phyloP scores from a whole-genome alignment of 352 stramenopile genomes.

The Phytophthora ramorum region DNA sequence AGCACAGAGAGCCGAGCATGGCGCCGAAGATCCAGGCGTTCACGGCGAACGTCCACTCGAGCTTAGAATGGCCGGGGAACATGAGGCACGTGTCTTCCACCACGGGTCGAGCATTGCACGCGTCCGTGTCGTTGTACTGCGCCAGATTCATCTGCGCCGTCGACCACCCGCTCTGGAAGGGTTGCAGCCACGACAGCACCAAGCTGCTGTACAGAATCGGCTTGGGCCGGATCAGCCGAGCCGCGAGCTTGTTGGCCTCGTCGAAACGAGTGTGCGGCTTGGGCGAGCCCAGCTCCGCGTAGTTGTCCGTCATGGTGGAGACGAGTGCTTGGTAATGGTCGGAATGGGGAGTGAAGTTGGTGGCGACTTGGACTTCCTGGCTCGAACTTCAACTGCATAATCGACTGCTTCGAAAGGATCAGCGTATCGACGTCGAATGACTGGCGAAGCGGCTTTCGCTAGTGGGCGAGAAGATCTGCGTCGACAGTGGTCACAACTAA shows the following conservation, averaged over 20 bases:
- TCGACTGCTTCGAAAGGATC: neutral
- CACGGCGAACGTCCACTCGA: conserved; percentile 14
- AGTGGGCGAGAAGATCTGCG: too few relatives aligned
- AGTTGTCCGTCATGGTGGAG: conserved; percentile 8
- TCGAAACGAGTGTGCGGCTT: conserved; percentile 15
- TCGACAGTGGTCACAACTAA: too few relatives aligned
- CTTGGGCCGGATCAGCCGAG: conserved; percentile 17
- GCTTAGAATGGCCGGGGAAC: conserved; percentile 13
- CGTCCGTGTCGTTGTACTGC: conserved; percentile 20
- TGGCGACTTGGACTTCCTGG: neutral
- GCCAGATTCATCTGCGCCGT: conserved; percentile 25
- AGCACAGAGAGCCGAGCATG: conserved; percentile 50
- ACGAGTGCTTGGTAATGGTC: neutral
- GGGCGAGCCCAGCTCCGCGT: conserved; percentile 6
- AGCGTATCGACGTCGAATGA: neutral
- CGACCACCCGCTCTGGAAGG: conserved; percentile 20
- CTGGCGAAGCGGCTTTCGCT: neutral
- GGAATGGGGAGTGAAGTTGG: conserved; percentile 8
- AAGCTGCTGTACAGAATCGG: conserved; percentile 17
- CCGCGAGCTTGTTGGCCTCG: conserved; percentile 21
- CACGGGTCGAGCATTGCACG: conserved; percentile 19
- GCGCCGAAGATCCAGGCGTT: conserved; percentile 62
- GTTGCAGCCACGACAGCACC: conserved; percentile 12
- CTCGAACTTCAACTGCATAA: conserved; percentile 9
- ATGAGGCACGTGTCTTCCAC: conserved; percentile 19